Base-by-base conservation (phyloP, 2,329 filamentous ascomycete species). In the Sphaerulina musiva region DNA sequence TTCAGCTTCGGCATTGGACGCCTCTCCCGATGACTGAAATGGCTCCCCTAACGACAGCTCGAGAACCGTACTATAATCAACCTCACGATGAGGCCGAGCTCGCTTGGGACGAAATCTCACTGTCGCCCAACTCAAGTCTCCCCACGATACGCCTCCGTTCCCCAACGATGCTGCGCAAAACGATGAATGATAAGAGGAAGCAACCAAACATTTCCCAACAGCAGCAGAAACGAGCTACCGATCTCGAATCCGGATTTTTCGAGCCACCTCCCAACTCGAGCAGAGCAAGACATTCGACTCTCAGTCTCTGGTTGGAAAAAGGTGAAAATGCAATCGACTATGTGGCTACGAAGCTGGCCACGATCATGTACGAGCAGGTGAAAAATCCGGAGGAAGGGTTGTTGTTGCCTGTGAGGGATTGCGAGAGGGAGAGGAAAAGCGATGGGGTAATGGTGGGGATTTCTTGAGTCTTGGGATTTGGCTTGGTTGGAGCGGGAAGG, bases 381-480 rank as follows among this genome's bases (percentile, higher is more conserved):
- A 53, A 41, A 11, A 31, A 51, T 48, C 52, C 59, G 9, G 63
- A 68, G 46, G 58, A 60, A 23, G 64, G 63, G 1, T 46, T 68
- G 50, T 26, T 68, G 43, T 55, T 68, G 51, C 62, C 64, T 3
- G 54, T 67, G 6, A 54, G 39, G 44, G 32, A 55, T 14, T 11
- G 46, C 10, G 61, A 65, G 59, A 57, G 63, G 49, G 61, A 61
- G 52, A 20, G 20, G 20, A 2, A 23, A 31, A 29, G 44, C 26
- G 5, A 29, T 38, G 42, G n/a, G 42, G 6, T 5, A 17, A 29
- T 44, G 42, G 12, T 44, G 4, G 42, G 17, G 14, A 44, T 20
- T 44, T 23, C 42, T 44, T 38, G 34, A 38, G 34, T 29, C 6
- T 6, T 29, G 5, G 26, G 26, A 26, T 17, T 34, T 34, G 32